Evolutionary conservation across 345 rosid species (phyloP), one percentile per base, ranked within the genome.

Genomic region (Boechera stricta): DNA sequence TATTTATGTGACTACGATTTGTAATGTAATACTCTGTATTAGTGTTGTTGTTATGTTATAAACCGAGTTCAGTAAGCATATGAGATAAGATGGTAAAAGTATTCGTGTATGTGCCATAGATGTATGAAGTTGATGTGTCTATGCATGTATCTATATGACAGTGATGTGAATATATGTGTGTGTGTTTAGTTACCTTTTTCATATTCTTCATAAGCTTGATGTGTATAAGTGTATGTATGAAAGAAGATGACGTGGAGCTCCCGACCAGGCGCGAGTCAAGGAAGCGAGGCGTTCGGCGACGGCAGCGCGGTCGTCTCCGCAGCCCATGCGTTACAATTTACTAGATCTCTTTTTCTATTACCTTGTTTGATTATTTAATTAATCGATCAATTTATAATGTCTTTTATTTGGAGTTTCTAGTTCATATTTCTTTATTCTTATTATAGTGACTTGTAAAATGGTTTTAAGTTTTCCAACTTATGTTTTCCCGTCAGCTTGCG

Each of bases 241-340:
- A 53, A 74, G 61, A 51, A 36, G 63, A 65, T 78, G 83, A 81
- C 70, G 78, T 76, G 80, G 76, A 71, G 56, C 38, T 60, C 79
- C 86, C 83, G 86, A 86, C 84, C 84, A 68, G 51, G 80, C 64
- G 75, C 69, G 63, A 73, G 87, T 87, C 89, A 82, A 87, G 85
- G 82, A 66, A 79, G 89, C 94, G 95, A 82, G 70, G 67, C 87
- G 89, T 85, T 84, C 89, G 97, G 82, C 94, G 89, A 82, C 91
- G 85, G 91, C 78, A 86, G 80, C 94, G 90, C 88, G 83, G 89
- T 83, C 86, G 85, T 85, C 87, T 76, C 88, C 66, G 54, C 44
- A 58, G 87, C 81, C 80, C 80, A 72, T 79, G 87, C 89, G 56
- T 84, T 86, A 31, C 93, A 80, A 86, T 82, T 91, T 87, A 86